Evolutionary conservation across 306 rosid genomes (phyloP), one percentile per base, ranked within the genome.

Genomic region (Dalbergia cultrata): DNA sequence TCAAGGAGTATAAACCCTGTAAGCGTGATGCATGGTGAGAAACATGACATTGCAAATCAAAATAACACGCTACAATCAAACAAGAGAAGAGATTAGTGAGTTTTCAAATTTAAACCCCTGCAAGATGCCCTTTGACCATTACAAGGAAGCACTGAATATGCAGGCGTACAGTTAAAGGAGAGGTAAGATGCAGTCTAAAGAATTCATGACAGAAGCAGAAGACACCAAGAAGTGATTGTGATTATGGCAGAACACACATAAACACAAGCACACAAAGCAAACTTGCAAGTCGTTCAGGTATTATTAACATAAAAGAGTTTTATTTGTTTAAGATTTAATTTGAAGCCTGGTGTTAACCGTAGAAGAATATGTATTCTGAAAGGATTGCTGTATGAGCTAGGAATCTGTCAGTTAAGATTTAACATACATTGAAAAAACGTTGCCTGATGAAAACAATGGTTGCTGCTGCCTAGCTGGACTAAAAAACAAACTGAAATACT

Each of bases 1-100:
- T 86, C 74, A 92, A 86, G 47, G 84, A 81, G 82, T 86, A 87
- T 0, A 90, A 81, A 73, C 97, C 93, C 94, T 90, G 89, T 73
- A 88, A 9, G 37, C 9, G 58, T 7, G 17, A 81, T 53, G 65
- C 41, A 74, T 59, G 47, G 47, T 43, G 47, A 81, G 77, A 82
- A 72, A 35, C 56, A 75, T 31, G 75, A 34, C 58, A 64, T 34
- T 9, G 45, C 74, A 69, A 52, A 74, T 60, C 41, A 41, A 68
- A 68, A 68, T n/a, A 47, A 45, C 62, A 53, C 47, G 26, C 17
- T 58, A 67, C 0, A 7, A 70, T 10, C 45, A 33, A 39, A 21
- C 9, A 34, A 59, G 7, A 79, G 37, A 39, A 13, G 47, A 49
- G 53, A 37, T 31, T 35, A 13, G 65, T 19, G 45, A 9, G 19